Conservation (phyloP, 2,329 filamentous ascomycete species). For the Onygenales sp. region DNA sequence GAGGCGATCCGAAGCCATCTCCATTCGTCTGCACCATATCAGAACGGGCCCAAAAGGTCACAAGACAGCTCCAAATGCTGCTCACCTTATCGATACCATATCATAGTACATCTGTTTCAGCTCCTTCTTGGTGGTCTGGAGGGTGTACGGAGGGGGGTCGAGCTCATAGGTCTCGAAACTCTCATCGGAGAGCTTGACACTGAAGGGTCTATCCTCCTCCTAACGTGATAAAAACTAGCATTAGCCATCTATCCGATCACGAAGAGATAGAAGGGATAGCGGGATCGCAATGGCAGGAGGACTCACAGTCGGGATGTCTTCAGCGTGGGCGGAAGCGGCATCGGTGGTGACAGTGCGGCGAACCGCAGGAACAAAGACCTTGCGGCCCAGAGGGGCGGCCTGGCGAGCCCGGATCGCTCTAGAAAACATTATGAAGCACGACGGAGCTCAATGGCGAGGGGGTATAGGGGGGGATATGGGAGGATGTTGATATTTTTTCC, state of each 20-base stretch:
- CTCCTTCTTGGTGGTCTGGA: slow-evolving; percentile 93
- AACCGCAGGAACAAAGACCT: slow-evolving; percentile 38
- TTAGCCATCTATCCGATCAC: neutral
- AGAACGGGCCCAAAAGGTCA: neutral
- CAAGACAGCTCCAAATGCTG: neutral
- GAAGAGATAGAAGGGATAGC: neutral
- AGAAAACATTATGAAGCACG: slow-evolving; percentile 54
- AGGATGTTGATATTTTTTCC: neutral
- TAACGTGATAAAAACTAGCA: slow-evolving; percentile 28
- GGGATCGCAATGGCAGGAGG: neutral
- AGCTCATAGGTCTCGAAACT: slow-evolving; percentile 99
- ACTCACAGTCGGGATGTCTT: slow-evolving; percentile 63
- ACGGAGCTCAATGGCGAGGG: slow-evolving; percentile 9
- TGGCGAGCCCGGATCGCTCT: slow-evolving; percentile 57
- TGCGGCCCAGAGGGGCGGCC: slow-evolving; percentile 46
- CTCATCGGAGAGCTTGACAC: slow-evolving; percentile 89
- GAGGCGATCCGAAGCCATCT: slow-evolving; percentile 96
- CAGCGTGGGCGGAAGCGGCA: slow-evolving; percentile 82
- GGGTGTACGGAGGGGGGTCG: slow-evolving; percentile 86
- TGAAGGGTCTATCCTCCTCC: slow-evolving; percentile 91
- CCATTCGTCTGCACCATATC: slow-evolving; percentile 68
- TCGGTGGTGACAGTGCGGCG: slow-evolving; percentile 85
- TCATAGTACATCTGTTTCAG: slow-evolving; percentile 98
- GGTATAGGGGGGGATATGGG: neutral
- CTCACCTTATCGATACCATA: slow-evolving; percentile 90